A percentile compares a stretch with the other conserved stretches of the same genome.
phyloP scores from a whole-genome alignment of 2,329 filamentous ascomycete species.

The Fusarium goolgardi region DNA sequence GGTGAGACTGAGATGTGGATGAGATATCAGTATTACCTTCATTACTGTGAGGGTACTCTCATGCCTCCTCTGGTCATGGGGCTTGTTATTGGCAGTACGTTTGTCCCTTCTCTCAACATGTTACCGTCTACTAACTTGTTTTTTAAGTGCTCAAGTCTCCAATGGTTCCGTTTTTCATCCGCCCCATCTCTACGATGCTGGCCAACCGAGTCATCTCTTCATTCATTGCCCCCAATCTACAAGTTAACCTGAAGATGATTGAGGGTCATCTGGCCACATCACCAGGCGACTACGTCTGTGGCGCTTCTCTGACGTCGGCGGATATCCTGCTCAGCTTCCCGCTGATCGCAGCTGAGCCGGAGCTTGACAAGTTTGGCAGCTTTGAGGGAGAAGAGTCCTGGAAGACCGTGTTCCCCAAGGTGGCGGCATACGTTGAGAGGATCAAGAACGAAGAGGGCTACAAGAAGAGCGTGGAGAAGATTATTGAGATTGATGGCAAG shows the following conservation, averaged over 20 bases:
- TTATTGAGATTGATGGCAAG: constrained; percentile 61
- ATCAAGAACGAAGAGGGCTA: constrained; percentile 62
- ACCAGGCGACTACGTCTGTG: constrained; percentile 61
- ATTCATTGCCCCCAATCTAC: constrained; percentile 61
- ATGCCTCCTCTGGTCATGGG: constrained; percentile 77
- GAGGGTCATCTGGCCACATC: constrained; percentile 62
- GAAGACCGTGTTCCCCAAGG: constrained; percentile 55
- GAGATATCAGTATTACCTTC: constrained; percentile 76
- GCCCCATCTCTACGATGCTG: constrained; percentile 62
- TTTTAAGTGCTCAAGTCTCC: constrained; percentile 58
- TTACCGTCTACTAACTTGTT: neutral
- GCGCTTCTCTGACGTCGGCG: constrained; percentile 61
- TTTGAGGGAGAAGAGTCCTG: constrained; percentile 58
- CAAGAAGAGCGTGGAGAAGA: constrained; percentile 60
- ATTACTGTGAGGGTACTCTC: constrained; percentile 86
- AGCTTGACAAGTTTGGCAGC: constrained; percentile 55
- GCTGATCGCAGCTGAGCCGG: constrained; percentile 58
- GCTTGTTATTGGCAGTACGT: constrained; percentile 67
- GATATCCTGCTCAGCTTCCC: constrained; percentile 67
- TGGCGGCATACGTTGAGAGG: constrained; percentile 60
- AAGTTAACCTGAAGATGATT: constrained; percentile 61
- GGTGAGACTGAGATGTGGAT: constrained; percentile 72
- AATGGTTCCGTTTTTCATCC: constrained; percentile 63
- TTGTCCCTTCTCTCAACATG: neutral
- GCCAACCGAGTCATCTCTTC: constrained; percentile 55